Conservation (phyloP, 495 filamentous ascomycete genomes). For the Margaritispora aquatica region DNA sequence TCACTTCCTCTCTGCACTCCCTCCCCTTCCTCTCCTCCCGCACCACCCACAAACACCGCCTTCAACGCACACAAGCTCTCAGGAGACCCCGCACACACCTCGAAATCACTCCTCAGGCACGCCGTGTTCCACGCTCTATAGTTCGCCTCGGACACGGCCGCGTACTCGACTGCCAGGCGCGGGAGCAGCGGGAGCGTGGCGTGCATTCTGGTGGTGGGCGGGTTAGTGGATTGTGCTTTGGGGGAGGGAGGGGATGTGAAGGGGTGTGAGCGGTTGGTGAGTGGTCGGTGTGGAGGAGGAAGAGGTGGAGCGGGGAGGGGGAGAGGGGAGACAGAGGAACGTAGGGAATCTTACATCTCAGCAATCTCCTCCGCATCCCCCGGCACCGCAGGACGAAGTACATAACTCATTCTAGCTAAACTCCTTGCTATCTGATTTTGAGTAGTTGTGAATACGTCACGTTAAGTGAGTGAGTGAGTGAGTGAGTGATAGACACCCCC, state of each 20-base stretch:
- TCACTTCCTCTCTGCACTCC: too few species aligned
- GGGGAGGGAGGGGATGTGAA: neutral
- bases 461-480: too few species aligned
- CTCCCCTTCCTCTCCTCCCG: neutral
- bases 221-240: neutral
- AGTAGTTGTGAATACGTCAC: too few species aligned
- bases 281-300: too few species aligned
- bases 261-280: neutral
- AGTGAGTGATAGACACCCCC: too few species aligned
- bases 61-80: constrained; percentile 1
- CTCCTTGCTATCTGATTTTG: too few species aligned
- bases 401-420: neutral
- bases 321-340: neutral
- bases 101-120: neutral
- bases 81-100: neutral
- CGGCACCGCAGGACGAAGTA: neutral
- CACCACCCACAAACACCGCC: neutral
- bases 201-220: neutral
- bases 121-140: neutral
- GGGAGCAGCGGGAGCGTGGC: neutral
- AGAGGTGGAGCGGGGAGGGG: neutral
- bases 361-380: neutral
- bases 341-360: neutral
- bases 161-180: neutral
- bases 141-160: neutral